Base-by-base conservation (phyloP, 2,329 filamentous ascomycete genomes). In the Colletotrichum eleusines region DNA sequence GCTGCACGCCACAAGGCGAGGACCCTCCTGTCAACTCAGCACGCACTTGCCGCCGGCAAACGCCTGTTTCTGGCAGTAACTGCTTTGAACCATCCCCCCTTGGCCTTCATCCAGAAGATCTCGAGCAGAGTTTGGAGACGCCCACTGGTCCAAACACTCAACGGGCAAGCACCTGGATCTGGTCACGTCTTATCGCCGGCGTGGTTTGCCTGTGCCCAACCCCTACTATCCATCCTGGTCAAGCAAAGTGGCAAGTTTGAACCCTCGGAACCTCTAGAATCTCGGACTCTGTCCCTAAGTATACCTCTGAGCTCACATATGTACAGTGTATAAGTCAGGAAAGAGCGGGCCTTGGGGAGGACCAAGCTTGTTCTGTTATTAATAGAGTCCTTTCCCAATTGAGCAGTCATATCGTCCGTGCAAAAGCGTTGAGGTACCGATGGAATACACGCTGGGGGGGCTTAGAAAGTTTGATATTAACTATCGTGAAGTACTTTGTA, bases 41-140 rank as follows among this genome's bases (percentile, higher is more conserved):
- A 67, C 46, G 57, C 46, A 57, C 57, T 42, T 55, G 57, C 35
- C 42, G 42, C 40, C 50, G 67, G 40, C 38, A 68, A 63, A 63
- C 51, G 38, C 58, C 63, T 57, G 51, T 35, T 53, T 28, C 26
- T 23, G 26, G 42, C 48, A 62, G 44, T 42, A 14, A 42, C 40
- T 42, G 3, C 6, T 18, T 20, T 28, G 50, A 58, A 58, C 68
- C 33, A 55, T 67, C 57, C n/a, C 23, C 31, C 51, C 20, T 35
- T 38, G n/a, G 31, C 51, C 31, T 55, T n/a, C 28, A 5, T 3
- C 12, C 20, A 53, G 20, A 35, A n/a, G 42, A 44, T 54, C 51
- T 23, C 20, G 20, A 55, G 31, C 11, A 55, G 31, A 38, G 51
- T 55, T 55, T 23, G 20, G 51, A 14, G 31, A 16, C 16, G 31